Conservation (phyloP, 306 rosid species). For the Quercus cerris region DNA sequence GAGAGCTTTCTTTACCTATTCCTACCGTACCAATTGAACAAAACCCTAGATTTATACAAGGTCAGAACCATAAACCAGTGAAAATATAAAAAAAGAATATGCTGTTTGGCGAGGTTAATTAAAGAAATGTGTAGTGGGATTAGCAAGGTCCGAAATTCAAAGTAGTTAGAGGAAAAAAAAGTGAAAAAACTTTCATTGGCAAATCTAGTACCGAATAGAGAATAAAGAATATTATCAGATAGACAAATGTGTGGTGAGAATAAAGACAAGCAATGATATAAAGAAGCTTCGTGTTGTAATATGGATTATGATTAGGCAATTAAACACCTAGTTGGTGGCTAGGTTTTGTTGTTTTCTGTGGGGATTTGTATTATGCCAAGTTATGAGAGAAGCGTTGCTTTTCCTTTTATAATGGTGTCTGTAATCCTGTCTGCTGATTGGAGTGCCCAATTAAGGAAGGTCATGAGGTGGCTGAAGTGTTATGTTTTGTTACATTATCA, state of each 20-base stretch:
- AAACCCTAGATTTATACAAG: slow-evolving; percentile 24
- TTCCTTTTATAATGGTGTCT: slow-evolving; percentile 7
- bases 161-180: neutral
- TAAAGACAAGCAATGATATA: neutral
- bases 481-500: neutral
- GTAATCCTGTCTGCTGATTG: slow-evolving; percentile 14
- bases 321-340: neutral
- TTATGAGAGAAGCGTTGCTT: neutral
- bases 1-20: slow-evolving; percentile 10
- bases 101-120: neutral
- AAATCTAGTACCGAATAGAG: slow-evolving; percentile 10
- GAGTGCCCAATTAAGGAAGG: neutral
- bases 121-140: slow-evolving; percentile 1
- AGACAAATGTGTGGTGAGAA: neutral
- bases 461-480: neutral
- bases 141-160: neutral
- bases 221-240: neutral
- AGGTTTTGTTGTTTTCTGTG: slow-evolving; percentile 12
- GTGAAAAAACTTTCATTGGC: no score
- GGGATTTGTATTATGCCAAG: neutral
- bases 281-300: slow-evolving; percentile 4
- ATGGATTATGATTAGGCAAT: slow-evolving; percentile 14
- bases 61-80: neutral
- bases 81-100: no score
- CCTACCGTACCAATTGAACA: neutral